Conservation (phyloP, 225 moss, liverwort and hornwort species). For the Antitrichia curtipendula region DNA sequence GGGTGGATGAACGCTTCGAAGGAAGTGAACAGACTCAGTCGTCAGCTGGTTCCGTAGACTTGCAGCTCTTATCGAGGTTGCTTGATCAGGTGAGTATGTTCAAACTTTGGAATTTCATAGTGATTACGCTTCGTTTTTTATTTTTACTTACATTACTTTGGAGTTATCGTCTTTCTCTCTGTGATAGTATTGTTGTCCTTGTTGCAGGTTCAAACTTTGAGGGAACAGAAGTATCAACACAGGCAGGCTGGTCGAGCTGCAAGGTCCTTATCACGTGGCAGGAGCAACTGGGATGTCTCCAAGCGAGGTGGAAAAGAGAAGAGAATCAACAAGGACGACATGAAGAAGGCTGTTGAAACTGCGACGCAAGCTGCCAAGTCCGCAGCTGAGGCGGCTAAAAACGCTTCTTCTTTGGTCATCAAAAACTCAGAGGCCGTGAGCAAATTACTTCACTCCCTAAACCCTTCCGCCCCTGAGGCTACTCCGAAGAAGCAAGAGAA, state of each 20-base stretch:
- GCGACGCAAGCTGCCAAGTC: constrained; percentile 34
- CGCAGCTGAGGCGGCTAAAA: constrained; percentile 30
- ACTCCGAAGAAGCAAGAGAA: neutral
- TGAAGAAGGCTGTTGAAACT: constrained; percentile 30
- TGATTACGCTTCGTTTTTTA: neutral
- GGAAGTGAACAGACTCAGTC: constrained; percentile 6
- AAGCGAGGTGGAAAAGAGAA: constrained; percentile 17
- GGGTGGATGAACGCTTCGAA: constrained; percentile 2
- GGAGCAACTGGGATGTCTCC: constrained; percentile 10
- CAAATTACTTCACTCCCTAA: constrained; percentile 11
- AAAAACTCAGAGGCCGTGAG: constrained; percentile 27
- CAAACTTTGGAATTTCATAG: neutral
- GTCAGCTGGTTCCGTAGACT: constrained; percentile 12
- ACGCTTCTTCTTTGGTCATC: constrained; percentile 9
- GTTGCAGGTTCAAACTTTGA: constrained; percentile 25
- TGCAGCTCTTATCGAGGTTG: constrained; percentile 34
- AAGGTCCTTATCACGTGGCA: constrained; percentile 6
- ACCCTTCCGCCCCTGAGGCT: neutral
- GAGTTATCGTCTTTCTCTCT: neutral
- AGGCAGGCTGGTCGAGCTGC: constrained; percentile 1
- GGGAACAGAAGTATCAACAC: constrained; percentile 23
- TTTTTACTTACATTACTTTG: neutral
- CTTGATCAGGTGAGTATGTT: constrained; percentile 29
- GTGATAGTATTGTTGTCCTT: neutral
- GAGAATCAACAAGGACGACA: constrained; percentile 5